A percentile compares a stretch with the other conserved stretches of the same genome.
phyloP scores from a whole-genome alignment of 805 yeast genomes.

The Starmerella potacharoeniae region DNA sequence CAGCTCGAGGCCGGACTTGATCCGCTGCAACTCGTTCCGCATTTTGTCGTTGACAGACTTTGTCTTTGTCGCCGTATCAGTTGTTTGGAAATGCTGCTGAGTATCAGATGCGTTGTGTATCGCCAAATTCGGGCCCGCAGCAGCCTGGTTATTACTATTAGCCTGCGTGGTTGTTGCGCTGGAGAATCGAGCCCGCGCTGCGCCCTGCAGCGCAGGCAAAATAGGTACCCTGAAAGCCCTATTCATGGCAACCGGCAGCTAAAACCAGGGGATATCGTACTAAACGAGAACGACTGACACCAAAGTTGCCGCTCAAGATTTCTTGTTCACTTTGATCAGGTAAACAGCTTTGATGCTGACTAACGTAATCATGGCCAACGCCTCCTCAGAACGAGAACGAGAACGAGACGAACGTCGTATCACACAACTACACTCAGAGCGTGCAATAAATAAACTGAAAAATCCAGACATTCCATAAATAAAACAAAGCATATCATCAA shows the following conservation, averaged over 20 bases:
- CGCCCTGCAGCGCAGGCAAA: conserved; percentile 16
- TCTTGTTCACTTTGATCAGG: not conserved
- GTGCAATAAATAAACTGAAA: too few relatives aligned
- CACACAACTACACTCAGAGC: too few relatives aligned
- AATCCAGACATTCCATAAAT: too few relatives aligned
- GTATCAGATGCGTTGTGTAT: not conserved
- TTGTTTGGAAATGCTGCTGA: not conserved
- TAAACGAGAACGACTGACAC: not conserved
- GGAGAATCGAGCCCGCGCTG: conserved; percentile 16
- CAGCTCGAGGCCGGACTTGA: conserved; percentile 4
- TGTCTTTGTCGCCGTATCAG: not conserved
- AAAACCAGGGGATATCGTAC: not conserved
- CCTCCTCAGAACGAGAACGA: too few relatives aligned
- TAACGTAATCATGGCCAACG: too few relatives aligned
- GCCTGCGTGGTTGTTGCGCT: conserved; percentile 5
- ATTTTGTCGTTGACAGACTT: not conserved
- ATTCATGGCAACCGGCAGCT: conserved; percentile 6
- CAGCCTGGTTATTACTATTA: not conserved
- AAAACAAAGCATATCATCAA: too few relatives aligned
- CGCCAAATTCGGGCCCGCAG: not conserved
- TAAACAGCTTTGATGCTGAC: not conserved
- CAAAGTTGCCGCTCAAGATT: not conserved
- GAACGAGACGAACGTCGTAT: too few relatives aligned
- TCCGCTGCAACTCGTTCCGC: conserved; percentile 6
- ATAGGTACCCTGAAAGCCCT: conserved; percentile 18